These are phyloP conservation scores for Leccinum arenicola DNA, from an alignment of 768 basidiomycete species.

Conservation along the genomic window DNA sequence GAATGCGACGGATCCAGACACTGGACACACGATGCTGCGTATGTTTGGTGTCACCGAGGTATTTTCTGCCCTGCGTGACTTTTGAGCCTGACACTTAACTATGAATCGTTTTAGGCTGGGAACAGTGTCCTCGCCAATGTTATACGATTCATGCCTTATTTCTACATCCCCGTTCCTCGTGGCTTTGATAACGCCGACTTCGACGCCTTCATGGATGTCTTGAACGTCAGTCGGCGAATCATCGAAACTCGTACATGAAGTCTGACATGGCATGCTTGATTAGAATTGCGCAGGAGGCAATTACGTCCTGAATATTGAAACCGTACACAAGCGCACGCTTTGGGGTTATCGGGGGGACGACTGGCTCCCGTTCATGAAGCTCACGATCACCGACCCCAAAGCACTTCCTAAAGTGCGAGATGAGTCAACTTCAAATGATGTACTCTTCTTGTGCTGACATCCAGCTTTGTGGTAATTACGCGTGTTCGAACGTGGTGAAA, in stretches of 20 bases:
- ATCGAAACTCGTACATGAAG: background rate
- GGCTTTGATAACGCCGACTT: slow-evolving; percentile 75
- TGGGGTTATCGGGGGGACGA: slow-evolving; percentile 91
- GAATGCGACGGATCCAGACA: slow-evolving; percentile 46
- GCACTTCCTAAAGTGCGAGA: slow-evolving; percentile 88
- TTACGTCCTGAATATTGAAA: slow-evolving; percentile 51
- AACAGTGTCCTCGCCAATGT: slow-evolving; percentile 88
- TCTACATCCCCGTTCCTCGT: slow-evolving; percentile 84
- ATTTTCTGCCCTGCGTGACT: slow-evolving; percentile 7
- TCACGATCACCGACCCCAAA: slow-evolving; percentile 71
- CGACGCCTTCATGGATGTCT: slow-evolving; percentile 55
- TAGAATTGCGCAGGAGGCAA: slow-evolving; percentile 30
- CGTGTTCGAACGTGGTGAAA: slow-evolving; percentile 73
- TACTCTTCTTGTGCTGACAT: slow-evolving; percentile 11
- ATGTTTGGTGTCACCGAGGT: slow-evolving; percentile 94
- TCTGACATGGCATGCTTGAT: slow-evolving; percentile 2
- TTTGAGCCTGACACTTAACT: slow-evolving; percentile 3
- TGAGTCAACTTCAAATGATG: slow-evolving; percentile 45
- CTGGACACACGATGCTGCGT: slow-evolving; percentile 47
- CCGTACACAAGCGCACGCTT: slow-evolving; percentile 66
- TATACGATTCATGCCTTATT: slow-evolving; percentile 85
- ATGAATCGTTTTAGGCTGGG: slow-evolving; percentile 51
- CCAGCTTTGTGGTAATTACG: slow-evolving; percentile 38
- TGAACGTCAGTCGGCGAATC: slow-evolving; percentile 61
- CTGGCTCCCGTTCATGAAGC: slow-evolving; percentile 76